Evolutionary conservation across 2,329 filamentous ascomycete species (phyloP).

Genomic region (Clonostachys chloroleuca): DNA sequence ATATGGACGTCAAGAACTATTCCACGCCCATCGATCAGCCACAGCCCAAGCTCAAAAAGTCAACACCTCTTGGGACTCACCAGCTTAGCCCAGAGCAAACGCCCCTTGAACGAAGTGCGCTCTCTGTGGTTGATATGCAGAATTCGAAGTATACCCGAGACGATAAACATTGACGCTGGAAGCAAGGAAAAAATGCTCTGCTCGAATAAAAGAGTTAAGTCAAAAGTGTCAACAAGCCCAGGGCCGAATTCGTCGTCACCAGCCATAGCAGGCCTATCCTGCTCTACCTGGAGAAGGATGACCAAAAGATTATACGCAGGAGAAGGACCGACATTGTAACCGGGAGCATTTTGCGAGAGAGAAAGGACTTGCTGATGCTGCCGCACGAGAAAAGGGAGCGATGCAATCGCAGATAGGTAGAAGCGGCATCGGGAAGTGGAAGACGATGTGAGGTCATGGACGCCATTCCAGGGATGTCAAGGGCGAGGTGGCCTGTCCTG

Average conservation of each 20-base stretch:
- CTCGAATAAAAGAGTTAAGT: conserved; percentile 22
- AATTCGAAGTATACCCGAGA: conserved; percentile 11
- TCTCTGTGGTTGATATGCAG: conserved; percentile 5
- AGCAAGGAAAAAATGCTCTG: conserved; percentile 20
- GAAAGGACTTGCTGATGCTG: too few species aligned
- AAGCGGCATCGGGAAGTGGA: too few species aligned
- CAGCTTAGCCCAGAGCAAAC: conserved; percentile 13
- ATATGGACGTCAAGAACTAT: conserved; percentile 6
- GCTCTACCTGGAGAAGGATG: too few species aligned
- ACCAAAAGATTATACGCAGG: too few species aligned
- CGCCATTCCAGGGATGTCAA: too few species aligned
- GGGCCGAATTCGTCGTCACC: conserved; percentile 15
- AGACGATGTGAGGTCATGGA: too few species aligned
- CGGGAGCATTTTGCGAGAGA: too few species aligned
- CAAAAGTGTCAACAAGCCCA: conserved; percentile 12
- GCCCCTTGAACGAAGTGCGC: not conserved
- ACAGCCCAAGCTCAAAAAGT: not conserved
- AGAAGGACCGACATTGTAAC: too few species aligned
- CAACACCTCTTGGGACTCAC: conserved; percentile 1
- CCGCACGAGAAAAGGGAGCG: too few species aligned
- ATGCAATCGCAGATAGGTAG: too few species aligned
- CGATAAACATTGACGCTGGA: conserved; percentile 13
- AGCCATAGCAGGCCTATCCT: too few species aligned
- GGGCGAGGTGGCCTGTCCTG: too few species aligned
- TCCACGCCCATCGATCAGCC: not conserved